Base-by-base conservation (phyloP, 768 basidiomycete genomes). In the Lactarius deliciosus region DNA sequence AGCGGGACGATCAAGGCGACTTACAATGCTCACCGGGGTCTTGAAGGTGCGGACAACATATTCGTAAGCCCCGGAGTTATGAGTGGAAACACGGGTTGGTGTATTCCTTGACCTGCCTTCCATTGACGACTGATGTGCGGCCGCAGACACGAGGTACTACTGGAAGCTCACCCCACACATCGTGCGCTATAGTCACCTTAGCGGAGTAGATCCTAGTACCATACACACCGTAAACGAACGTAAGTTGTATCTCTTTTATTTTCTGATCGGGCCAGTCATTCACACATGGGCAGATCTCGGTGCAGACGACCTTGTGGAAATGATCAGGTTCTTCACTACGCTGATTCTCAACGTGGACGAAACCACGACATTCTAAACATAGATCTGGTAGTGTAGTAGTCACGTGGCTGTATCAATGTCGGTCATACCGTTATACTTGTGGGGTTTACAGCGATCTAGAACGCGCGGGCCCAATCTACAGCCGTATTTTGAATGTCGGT, bases 281-380 rank as follows among this genome's bases (percentile, higher is more conserved):
- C 50, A 28, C 25, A 5, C 11, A 50, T 25, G 47, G 16, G 6
- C 53, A 89, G 89, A 78, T 28, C 76, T 87, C 22, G 70, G 76
- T 11, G 80, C 79, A 1, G 81, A 84, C 65, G 75, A 77, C 5
- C 84, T 89, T 66, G 73, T 90, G 55, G 88, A 89, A 73, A 81
- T 85, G 62, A 85, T 90, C 55, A 78, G 83, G 30, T 92, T 91
- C 76, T 90, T 85, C 73, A 78, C 82, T 1, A 81, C 81, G 3
- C 77, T 91, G 41, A 84, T 91, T 22, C 77, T 92, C 50, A 92
- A 91, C 69, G 81, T 79, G 1, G 89, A 91, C 64, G 89, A 91
- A 61, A 66, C 65, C 2, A 66, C 55, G 45, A 41, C 34, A 7
- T 57, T 66, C 8, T 66, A 28, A 28, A 2, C 25, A 28, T 28